Evolutionary conservation across 768 basidiomycete species (phyloP).

Genomic region (Suillus variegatus): DNA sequence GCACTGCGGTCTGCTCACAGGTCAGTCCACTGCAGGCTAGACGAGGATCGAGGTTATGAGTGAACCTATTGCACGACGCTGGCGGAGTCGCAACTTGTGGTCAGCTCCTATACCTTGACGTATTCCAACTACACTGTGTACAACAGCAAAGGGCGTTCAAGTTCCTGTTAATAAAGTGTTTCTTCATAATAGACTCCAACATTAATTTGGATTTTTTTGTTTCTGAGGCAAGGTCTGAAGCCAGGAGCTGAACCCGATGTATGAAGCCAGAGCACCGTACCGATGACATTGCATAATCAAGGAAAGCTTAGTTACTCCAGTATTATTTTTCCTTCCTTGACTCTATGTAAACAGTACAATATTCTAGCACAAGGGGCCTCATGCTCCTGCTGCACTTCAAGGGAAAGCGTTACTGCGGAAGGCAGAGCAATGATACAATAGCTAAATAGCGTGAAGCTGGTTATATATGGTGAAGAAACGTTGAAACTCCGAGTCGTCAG

Average conservation of each 20-base stretch:
- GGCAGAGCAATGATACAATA: neutral
- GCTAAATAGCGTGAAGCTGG: neutral
- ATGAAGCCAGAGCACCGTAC: no score
- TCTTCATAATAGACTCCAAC: neutral
- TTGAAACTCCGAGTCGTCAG: neutral
- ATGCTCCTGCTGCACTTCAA: no score
- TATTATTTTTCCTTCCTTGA: no score
- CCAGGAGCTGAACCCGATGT: neutral
- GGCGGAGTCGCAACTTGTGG: neutral
- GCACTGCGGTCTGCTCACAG: neutral
- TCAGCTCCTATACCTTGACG: neutral
- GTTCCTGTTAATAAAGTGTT: neutral
- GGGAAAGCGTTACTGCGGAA: neutral
- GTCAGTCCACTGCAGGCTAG: conserved; percentile 14
- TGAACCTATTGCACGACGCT: neutral
- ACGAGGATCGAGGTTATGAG: conserved; percentile 14
- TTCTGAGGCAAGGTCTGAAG: neutral
- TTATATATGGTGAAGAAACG: neutral
- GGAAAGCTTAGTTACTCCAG: neutral
- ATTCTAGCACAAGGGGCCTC: no score
- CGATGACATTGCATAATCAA: neutral
- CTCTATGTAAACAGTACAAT: no score
- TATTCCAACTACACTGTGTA: neutral
- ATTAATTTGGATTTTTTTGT: neutral
- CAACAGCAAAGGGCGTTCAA: neutral